These are phyloP conservation scores for Berkeleyomyces basicola DNA, from an alignment of 2,329 filamentous ascomycete species.

Conservation along the genomic window DNA sequence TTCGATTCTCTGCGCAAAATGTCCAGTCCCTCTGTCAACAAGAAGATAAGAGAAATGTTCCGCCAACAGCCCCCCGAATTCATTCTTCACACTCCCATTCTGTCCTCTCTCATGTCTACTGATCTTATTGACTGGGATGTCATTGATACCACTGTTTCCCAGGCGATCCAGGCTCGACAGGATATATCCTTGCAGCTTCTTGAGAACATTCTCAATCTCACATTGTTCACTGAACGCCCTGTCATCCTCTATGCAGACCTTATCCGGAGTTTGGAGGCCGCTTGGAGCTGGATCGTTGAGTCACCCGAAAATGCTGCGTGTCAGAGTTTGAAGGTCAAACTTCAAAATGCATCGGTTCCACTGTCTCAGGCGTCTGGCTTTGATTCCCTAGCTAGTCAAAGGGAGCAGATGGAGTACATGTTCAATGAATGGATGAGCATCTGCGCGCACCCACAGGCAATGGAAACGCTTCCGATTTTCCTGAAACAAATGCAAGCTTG, in stretches of 20 bases:
- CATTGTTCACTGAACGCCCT: conserved; percentile 62
- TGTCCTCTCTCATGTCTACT: conserved; percentile 39
- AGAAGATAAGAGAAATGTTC: conserved; percentile 38
- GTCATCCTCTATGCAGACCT: conserved; percentile 74
- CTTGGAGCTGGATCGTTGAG: conserved; percentile 66
- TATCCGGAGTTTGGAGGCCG: conserved; percentile 61
- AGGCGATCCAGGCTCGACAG: conserved; percentile 54
- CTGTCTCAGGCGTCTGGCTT: conserved; percentile 21
- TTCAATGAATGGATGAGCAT: conserved; percentile 92
- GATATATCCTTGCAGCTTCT: conserved; percentile 61
- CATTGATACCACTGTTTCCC: conserved; percentile 56
- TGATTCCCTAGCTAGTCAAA: conserved; percentile 36
- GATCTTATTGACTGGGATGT: conserved; percentile 46
- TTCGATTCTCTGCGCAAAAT: conserved; percentile 45
- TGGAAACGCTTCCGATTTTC: conserved; percentile 60
- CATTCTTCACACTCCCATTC: conserved; percentile 40
- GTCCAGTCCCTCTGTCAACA: conserved; percentile 35
- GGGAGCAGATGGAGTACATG: conserved; percentile 81
- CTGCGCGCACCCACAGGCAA: conserved; percentile 57
- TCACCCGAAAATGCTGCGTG: conserved; percentile 48
- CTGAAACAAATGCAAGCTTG: conserved; percentile 67
- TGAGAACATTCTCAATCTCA: conserved; percentile 60
- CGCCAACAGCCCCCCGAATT: conserved; percentile 37
- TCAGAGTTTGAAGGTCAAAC: conserved; percentile 54
- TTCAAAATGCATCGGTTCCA: conserved; percentile 24